Evolutionary conservation across 2,329 filamentous ascomycete species (phyloP).

Genomic region (Tolypocladium paradoxum): DNA sequence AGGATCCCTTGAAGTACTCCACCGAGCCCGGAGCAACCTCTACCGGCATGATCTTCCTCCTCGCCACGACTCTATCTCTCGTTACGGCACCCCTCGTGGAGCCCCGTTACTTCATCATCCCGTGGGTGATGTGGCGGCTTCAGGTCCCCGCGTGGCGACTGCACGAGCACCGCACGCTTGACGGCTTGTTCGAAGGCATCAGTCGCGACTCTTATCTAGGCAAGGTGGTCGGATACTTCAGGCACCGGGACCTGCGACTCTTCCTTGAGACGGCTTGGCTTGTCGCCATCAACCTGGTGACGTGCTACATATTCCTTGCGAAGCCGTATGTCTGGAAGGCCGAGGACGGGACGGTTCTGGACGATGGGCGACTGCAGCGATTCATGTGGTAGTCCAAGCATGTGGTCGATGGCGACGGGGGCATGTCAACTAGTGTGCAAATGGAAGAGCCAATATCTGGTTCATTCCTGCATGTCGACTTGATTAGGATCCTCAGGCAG

Average conservation of each 20-base stretch:
- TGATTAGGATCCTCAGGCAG: background rate
- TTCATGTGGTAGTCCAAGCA: constrained; percentile 61
- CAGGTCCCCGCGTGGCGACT: constrained; percentile 50
- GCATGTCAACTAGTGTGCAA: background rate
- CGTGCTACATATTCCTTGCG: constrained; percentile 61
- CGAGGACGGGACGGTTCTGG: constrained; percentile 38
- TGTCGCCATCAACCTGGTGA: constrained; percentile 49
- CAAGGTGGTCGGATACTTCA: constrained; percentile 4
- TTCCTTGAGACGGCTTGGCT: constrained; percentile 60
- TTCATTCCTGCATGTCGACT: too few species aligned
- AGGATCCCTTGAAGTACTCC: constrained; percentile 16
- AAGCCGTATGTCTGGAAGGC: constrained; percentile 56
- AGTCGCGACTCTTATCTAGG: background rate
- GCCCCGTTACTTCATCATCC: constrained; percentile 90
- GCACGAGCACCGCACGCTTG: constrained; percentile 7
- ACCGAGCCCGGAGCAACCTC: constrained; percentile 31
- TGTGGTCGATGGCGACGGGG: background rate
- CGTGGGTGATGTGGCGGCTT: constrained; percentile 87
- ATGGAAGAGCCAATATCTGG: too few species aligned
- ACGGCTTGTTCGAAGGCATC: background rate
- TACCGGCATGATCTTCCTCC: constrained; percentile 46
- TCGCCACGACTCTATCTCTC: constrained; percentile 66
- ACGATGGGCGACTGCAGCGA: constrained; percentile 52
- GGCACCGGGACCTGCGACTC: constrained; percentile 34
- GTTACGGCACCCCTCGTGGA: constrained; percentile 88